Evolutionary conservation across 441 rosid species (phyloP), one percentile per base, ranked within the genome.

Genomic region (Raphanus hybrid): DNA sequence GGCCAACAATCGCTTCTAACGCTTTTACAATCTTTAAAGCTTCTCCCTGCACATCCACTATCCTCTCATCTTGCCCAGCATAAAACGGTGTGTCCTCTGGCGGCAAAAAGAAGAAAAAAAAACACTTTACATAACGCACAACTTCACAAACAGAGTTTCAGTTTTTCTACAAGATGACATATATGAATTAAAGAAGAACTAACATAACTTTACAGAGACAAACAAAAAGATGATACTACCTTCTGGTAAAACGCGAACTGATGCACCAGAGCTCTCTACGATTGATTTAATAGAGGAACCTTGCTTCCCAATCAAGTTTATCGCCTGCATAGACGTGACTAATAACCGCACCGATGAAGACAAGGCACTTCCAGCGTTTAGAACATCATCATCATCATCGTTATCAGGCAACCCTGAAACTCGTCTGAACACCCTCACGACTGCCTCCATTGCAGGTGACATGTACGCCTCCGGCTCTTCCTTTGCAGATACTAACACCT

Each of bases 381-480:
- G 80, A 59, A 71, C 9, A 52, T 52, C 58, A 16, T 52, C 58
- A 16, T 52, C 92, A 35, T 87, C 86, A 39, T 87, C 89, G 62
- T 69, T 83, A 62, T 83, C 88, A 0, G 96, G 82, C 48, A 89
- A 83, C 10, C 91, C 96, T 37, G 86, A 77, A 50, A 95, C 89
- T 62, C 96, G 88, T 79, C 88, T 92, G 73, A 86, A 92, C 41
- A 91, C 88, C 85, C 96, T 87, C 34, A 91, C 16, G 14, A 75
- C 86, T 59, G 96, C 98, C 43, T 88, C 93, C 98, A 92, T 91
- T 67, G 99, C 96, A 71, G 97, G 97, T 10, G 99, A 92, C 26
- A 89, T 71, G 50, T 83, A 80, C 1, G 90, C 86, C 66, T 91
- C 97, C 57, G 86, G 93, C 77, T 91, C 98, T 83, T 94, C 98